These are phyloP conservation scores for Pyracantha coccinea DNA, from an alignment of 331 rosid genomes.

Conservation along the genomic window DNA sequence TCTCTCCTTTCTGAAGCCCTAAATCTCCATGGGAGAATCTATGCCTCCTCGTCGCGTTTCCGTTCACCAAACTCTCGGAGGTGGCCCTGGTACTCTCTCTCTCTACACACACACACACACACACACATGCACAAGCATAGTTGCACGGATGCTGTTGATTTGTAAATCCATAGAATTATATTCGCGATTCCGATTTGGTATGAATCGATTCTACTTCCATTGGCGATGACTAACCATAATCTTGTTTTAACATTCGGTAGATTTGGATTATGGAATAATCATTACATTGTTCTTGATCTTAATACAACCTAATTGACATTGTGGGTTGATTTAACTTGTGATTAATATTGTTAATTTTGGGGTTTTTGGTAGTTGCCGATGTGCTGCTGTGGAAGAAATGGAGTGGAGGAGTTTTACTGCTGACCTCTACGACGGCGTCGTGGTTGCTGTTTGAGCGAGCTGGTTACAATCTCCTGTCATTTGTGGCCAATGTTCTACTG, in stretches of 20 bases:
- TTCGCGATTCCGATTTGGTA: neutral
- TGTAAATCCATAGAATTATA: neutral
- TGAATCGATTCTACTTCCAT: neutral
- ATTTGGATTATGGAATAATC: neutral
- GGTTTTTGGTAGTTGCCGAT: conserved; percentile 57
- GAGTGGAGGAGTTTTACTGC: conserved; percentile 47
- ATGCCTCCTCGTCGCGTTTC: conserved; percentile 40
- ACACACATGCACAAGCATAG: neutral
- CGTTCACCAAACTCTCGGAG: conserved; percentile 73
- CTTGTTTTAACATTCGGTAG: neutral
- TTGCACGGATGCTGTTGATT: neutral
- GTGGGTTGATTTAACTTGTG: neutral
- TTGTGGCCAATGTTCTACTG: conserved; percentile 77
- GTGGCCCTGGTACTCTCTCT: conserved; percentile 58
- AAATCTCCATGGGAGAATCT: conserved; percentile 70
- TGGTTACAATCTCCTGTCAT: conserved; percentile 75
- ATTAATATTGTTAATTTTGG: neutral
- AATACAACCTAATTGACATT: too few species aligned
- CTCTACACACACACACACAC: too few species aligned
- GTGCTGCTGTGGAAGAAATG: conserved; percentile 86
- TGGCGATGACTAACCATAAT: neutral
- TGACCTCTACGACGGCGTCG: conserved; percentile 53
- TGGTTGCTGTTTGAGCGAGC: conserved; percentile 87
- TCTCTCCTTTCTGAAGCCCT: conserved; percentile 27
- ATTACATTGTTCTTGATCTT: neutral